Conservation (phyloP, 1,284 basidiomycete species). For the Microbotryomycetes sp. region DNA sequence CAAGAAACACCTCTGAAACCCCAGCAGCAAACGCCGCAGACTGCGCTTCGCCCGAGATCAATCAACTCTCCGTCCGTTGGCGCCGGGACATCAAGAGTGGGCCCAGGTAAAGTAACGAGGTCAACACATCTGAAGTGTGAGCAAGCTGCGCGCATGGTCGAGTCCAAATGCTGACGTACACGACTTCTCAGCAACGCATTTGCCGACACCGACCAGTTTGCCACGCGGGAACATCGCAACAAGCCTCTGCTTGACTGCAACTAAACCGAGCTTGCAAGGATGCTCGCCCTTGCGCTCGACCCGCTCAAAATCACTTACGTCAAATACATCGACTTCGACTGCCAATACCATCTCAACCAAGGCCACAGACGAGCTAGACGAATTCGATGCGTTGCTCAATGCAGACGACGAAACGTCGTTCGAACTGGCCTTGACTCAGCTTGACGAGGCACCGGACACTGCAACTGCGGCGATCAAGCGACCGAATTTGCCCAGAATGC, state of each 20-base stretch:
- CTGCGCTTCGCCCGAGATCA: neutral
- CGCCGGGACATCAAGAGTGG: too few relatives aligned
- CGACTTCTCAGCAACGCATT: neutral
- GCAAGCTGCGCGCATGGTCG: too few relatives aligned
- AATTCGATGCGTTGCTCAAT: conserved; percentile 1
- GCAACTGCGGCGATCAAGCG: neutral
- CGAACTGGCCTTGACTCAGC: conserved; percentile 14
- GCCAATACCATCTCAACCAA: neutral
- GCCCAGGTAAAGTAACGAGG: too few relatives aligned
- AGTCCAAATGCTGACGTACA: too few relatives aligned
- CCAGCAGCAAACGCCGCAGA: neutral
- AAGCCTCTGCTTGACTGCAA: neutral
- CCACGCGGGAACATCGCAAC: neutral
- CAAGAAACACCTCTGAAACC: neutral
- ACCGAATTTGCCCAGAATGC: too few relatives aligned
- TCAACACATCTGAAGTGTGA: neutral
- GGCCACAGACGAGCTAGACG: neutral
- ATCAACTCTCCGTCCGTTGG: too few relatives aligned
- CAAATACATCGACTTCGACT: neutral
- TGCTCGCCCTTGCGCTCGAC: neutral
- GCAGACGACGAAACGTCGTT: conserved; percentile 5
- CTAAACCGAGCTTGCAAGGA: neutral
- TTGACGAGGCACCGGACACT: conserved; percentile 1
- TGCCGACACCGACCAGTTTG: neutral
- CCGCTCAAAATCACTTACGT: neutral